Base-by-base conservation (phyloP, 495 filamentous ascomycete species). In the Penicillium parvum region DNA sequence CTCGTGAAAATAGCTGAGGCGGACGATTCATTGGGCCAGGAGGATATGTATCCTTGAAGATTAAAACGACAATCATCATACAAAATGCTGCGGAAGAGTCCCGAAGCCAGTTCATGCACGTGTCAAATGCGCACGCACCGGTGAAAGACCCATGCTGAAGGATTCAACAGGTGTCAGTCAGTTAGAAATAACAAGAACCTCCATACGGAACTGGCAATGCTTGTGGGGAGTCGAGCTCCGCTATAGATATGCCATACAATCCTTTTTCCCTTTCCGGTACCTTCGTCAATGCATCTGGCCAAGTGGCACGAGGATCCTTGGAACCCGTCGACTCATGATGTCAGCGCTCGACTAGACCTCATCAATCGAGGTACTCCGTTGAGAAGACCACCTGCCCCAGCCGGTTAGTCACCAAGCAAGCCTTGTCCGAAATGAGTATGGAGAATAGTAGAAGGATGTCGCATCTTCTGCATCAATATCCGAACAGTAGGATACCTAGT, bases 121-220 rank as follows among this genome's bases (percentile, higher is more conserved):
- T 53, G 45, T 53, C 19, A 28, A 8, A 18, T 34, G 46, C 40
- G 47, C 52, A 50, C 47, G 52, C 47, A 37, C 47, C 48, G 42
- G 36, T n/a, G 10, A 29, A 39, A 18, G 43, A 50, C 36, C 43
- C 43, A 32, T 27, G 52, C 39, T 12, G 32, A 11, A 27, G 19
- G 36, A 32, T 27, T 41, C 32, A 14, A 35, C n/a, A 17, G 18
- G 27, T 27, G 18, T 26, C 38, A n/a, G n/a, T n/a, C n/a, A n/a
- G n/a, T n/a, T n/a, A n/a, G n/a, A n/a, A n/a, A n/a, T n/a, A n/a
- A n/a, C n/a, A n/a, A n/a, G n/a, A n/a, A n/a, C n/a, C n/a, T n/a
- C n/a, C n/a, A n/a, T n/a, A n/a, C n/a, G n/a, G n/a, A n/a, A n/a
- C n/a, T n/a, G n/a, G n/a, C n/a, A n/a, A n/a, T n/a, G n/a, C n/a